Conservation (phyloP, 352 stramenopile species). For the Plasmopara viticola region DNA sequence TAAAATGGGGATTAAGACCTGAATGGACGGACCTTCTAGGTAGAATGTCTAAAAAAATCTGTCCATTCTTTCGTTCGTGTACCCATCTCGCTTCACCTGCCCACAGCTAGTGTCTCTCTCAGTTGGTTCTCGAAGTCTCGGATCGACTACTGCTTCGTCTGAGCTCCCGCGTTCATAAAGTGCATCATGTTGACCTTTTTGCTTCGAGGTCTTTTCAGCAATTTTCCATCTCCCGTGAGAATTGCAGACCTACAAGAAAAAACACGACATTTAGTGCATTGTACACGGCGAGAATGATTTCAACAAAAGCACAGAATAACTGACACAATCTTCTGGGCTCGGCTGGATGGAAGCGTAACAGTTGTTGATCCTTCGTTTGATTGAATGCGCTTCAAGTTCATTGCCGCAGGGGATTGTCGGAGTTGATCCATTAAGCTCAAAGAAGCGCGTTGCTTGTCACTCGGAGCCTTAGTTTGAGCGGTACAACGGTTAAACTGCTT, state of each 20-base stretch:
- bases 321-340: slow-evolving; percentile 55
- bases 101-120: neutral
- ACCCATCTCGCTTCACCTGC: neutral
- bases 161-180: slow-evolving; percentile 56
- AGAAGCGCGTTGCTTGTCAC: slow-evolving; percentile 9
- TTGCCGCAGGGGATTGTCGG: slow-evolving; percentile 15
- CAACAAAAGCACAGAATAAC: slow-evolving; percentile 5
- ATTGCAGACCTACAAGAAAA: slow-evolving; percentile 28
- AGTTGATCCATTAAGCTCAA: slow-evolving; percentile 35
- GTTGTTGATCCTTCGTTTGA: slow-evolving; percentile 1
- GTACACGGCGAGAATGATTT: neutral
- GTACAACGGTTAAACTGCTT: slow-evolving; percentile 3
- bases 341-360: slow-evolving; percentile 19
- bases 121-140: neutral
- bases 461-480: neutral
- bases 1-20: neutral
- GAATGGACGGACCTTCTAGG: neutral
- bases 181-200: slow-evolving; percentile 82
- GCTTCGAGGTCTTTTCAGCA: slow-evolving; percentile 23
- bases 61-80: neutral
- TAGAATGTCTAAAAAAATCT: no score
- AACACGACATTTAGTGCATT: neutral
- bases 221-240: slow-evolving; percentile 19
- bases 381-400: slow-evolving; percentile 7
- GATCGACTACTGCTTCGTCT: slow-evolving; percentile 16